These are phyloP conservation scores for Globisporangium radiosum DNA, from an alignment of 352 stramenopile species.

Conservation along the genomic window DNA sequence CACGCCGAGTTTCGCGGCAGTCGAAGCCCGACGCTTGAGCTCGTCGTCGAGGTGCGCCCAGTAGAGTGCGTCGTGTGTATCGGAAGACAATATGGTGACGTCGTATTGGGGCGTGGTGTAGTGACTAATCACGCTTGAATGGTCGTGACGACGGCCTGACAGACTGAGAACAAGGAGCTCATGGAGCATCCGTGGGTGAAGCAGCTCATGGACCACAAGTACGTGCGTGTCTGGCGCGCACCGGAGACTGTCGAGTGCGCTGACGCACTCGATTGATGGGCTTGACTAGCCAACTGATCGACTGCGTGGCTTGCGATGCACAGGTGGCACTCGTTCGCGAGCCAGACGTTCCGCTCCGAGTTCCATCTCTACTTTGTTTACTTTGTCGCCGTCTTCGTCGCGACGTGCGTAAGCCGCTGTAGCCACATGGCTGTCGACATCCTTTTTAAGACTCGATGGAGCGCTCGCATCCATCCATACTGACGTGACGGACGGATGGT, in stretches of 20 bases:
- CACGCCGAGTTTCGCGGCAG: conserved; percentile 59
- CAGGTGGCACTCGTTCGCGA: conserved; percentile 74
- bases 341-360: conserved; percentile 57
- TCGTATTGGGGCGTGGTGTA: background rate
- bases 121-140: background rate
- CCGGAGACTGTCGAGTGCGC: too few relatives aligned
- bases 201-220: conserved; percentile 79
- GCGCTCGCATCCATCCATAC: background rate
- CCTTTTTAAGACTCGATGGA: too few relatives aligned
- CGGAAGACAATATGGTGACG: too few relatives aligned
- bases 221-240: conserved; percentile 1
- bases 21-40: conserved; percentile 43
- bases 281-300: too few relatives aligned
- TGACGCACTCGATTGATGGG: too few relatives aligned
- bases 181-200: conserved; percentile 72
- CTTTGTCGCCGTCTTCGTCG: conserved; percentile 65
- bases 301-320: too few relatives aligned
- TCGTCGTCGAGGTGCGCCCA: conserved; percentile 54
- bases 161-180: conserved; percentile 78
- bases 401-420: conserved; percentile 31
- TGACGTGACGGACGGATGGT: background rate
- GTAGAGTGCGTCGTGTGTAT: background rate
- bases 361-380: conserved; percentile 78
- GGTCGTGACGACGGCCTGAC: background rate
- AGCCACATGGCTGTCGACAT: too few relatives aligned